phyloP scores from a whole-genome alignment of 2,329 filamentous ascomycete species.

The Colletotrichum tamarilloi region DNA sequence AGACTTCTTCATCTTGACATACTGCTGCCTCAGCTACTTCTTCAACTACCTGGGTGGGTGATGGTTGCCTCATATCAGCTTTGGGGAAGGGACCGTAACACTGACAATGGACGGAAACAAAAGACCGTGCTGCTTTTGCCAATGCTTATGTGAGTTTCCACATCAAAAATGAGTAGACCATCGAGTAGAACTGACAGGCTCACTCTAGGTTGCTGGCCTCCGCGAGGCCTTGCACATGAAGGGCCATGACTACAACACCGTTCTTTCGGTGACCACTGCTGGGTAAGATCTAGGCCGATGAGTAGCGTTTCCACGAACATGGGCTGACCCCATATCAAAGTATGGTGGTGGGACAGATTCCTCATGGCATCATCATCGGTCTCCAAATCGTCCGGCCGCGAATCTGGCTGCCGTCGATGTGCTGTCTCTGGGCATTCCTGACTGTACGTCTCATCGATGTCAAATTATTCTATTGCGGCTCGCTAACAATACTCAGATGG shows the following conservation, averaged over 20 bases:
- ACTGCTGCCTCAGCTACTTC: constrained; percentile 48
- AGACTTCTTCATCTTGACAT: constrained; percentile 50
- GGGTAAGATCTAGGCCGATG: not conserved
- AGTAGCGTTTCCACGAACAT: fast-evolving
- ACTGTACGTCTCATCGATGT: not conserved
- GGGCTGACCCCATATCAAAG: not conserved
- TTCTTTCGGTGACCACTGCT: constrained; percentile 59
- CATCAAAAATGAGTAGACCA: not conserved
- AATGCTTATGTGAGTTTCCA: constrained; percentile 30
- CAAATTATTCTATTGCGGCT: not conserved
- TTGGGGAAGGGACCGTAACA: not conserved
- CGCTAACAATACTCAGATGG: constrained; percentile 28
- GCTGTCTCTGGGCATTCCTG: constrained; percentile 55
- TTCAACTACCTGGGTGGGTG: constrained; percentile 51
- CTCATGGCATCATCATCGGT: constrained; percentile 54
- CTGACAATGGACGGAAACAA: not conserved
- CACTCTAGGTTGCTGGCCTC: constrained; percentile 60
- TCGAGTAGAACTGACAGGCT: not conserved
- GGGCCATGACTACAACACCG: constrained; percentile 71
- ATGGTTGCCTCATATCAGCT: too few relatives aligned
- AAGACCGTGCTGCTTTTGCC: constrained; percentile 36
- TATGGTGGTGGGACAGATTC: constrained; percentile 53
- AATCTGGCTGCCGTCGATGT: constrained; percentile 60
- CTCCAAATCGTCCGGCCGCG: constrained; percentile 58
- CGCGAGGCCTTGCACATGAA: constrained; percentile 64